Evolutionary conservation across 2,329 filamentous ascomycete species (phyloP).

Genomic region (Fusarium sp.): DNA sequence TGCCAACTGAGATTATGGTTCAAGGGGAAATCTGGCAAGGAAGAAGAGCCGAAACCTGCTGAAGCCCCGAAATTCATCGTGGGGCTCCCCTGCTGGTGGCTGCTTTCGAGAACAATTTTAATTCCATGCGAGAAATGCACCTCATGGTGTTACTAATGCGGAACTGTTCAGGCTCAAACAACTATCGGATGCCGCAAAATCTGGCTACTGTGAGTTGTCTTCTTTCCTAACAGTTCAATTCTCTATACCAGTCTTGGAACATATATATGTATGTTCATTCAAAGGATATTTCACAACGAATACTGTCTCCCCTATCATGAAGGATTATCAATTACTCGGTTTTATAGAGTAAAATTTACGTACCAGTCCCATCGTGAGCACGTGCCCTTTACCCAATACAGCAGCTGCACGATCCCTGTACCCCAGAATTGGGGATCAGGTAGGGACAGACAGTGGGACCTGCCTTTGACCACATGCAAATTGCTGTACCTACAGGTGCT

Average conservation of each 20-base stretch:
- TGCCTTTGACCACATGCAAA: conserved; percentile 35
- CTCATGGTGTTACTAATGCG: neutral
- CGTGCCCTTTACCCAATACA: conserved; percentile 20
- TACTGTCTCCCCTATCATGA: neutral
- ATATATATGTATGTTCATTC: neutral
- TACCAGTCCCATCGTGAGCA: conserved; percentile 16
- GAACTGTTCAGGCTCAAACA: neutral
- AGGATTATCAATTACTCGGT: conserved; percentile 21
- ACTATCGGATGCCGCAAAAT: neutral
- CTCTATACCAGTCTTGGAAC: neutral
- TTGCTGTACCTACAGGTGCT: conserved; percentile 24
- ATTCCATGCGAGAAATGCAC: conserved; percentile 19
- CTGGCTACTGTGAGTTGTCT: neutral
- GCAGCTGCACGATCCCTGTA: conserved; percentile 26
- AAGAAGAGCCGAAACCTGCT: conserved; percentile 43
- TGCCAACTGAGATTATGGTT: conserved; percentile 31
- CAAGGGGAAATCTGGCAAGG: conserved; percentile 31
- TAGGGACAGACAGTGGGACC: conserved; percentile 17
- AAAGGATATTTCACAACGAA: neutral
- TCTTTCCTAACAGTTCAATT: neutral
- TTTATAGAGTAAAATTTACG: conserved; percentile 28
- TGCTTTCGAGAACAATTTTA: conserved; percentile 32
- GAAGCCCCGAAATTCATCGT: conserved; percentile 43
- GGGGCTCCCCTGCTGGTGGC: conserved; percentile 21
- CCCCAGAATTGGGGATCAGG: conserved; percentile 29